phyloP scores from a whole-genome alignment of 345 rosid genomes.

The Bruguiera gymnorhiza region DNA sequence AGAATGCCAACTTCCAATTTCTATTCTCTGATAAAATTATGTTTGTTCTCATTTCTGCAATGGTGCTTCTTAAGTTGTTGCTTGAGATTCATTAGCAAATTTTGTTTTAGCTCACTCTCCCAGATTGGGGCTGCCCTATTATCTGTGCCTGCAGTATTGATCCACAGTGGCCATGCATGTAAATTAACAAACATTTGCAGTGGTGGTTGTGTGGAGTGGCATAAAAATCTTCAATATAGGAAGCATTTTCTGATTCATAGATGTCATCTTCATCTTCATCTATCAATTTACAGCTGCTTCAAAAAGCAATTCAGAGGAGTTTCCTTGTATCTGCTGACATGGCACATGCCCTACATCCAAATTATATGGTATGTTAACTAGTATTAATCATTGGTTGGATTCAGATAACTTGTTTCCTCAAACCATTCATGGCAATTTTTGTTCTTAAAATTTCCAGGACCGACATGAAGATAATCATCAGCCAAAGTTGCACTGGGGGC shows the following conservation, averaged over 20 bases:
- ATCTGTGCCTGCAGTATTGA: background rate
- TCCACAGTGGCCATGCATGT: background rate
- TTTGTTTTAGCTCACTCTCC: background rate
- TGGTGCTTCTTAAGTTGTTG: background rate
- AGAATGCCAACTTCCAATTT: too few species aligned
- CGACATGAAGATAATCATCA: conserved; percentile 97
- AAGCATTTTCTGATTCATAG: background rate
- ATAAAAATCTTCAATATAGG: background rate
- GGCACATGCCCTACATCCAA: conserved; percentile 99
- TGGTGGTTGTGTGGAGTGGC: background rate
- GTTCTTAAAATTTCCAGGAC: conserved; percentile 46
- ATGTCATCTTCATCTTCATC: conserved; percentile 5
- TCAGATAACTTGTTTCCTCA: conserved; percentile 14
- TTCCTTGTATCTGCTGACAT: conserved; percentile 92
- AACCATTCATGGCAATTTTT: conserved; percentile 13
- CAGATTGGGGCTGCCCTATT: background rate
- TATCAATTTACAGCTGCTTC: conserved; percentile 52
- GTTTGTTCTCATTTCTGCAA: background rate
- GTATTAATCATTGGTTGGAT: background rate
- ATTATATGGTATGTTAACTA: conserved; percentile 54
- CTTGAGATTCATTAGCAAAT: background rate
- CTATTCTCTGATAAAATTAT: too few species aligned
- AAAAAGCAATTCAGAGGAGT: conserved; percentile 86
- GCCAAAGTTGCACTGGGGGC: conserved; percentile 98
- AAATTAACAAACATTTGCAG: background rate